Conservation (phyloP, 768 basidiomycete genomes). For the Clitopilus passeckerianus region DNA sequence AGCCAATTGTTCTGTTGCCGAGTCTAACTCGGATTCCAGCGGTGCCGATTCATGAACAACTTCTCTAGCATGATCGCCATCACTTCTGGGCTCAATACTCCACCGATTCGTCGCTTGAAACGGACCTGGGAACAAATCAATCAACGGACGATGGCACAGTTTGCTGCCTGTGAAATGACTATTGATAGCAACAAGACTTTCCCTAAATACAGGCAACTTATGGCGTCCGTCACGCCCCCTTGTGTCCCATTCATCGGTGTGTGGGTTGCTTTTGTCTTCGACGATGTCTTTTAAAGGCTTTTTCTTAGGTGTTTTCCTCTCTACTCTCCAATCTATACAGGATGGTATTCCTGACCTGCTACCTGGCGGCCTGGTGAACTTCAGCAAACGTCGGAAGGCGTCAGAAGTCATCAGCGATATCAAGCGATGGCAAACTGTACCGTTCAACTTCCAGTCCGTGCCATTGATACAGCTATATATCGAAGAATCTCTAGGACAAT, state of each 20-base stretch:
- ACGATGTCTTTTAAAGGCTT: not conserved
- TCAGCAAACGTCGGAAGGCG: slow-evolving; percentile 90
- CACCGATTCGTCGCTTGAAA: slow-evolving; percentile 88
- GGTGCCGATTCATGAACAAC: slow-evolving; percentile 85
- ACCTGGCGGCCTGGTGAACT: slow-evolving; percentile 80
- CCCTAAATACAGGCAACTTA: slow-evolving; percentile 80
- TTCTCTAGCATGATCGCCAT: slow-evolving; percentile 97
- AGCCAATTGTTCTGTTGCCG: not conserved
- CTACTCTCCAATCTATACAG: slow-evolving; percentile 93
- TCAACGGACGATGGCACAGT: slow-evolving; percentile 64
- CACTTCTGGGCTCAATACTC: slow-evolving; percentile 88
- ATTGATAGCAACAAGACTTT: slow-evolving; percentile 95
- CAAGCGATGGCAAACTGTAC: slow-evolving; percentile 89
- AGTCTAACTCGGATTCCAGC: slow-evolving; percentile 39
- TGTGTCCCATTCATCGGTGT: slow-evolving; percentile 96
- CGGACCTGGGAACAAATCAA: slow-evolving; percentile 91
- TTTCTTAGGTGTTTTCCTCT: slow-evolving; percentile 83
- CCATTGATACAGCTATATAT: slow-evolving; percentile 68
- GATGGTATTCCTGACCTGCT: slow-evolving; percentile 90
- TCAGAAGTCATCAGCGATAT: slow-evolving; percentile 96
- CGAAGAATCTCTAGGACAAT: slow-evolving; percentile 71
- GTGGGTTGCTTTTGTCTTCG: slow-evolving; percentile 11
- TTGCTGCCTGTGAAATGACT: slow-evolving; percentile 80
- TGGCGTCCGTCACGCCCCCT: slow-evolving; percentile 81
- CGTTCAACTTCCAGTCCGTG: slow-evolving; percentile 79